Evolutionary conservation across 805 yeast species (phyloP), one percentile per base, ranked within the genome.

Genomic region (Kuraishia floccosa): DNA sequence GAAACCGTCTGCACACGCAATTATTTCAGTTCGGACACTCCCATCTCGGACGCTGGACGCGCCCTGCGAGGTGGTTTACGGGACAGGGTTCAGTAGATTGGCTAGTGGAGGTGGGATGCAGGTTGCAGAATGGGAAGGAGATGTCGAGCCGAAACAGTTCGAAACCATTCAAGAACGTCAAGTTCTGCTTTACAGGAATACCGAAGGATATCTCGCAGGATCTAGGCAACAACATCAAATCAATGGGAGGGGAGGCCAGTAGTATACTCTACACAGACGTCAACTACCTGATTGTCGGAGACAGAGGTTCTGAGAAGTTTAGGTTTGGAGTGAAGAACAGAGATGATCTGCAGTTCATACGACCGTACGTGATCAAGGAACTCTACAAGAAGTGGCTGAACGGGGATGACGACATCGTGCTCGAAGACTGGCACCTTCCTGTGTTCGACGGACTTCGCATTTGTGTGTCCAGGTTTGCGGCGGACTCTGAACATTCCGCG

Each of bases 241-340:
- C 63, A 6, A 58, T 79, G 48, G 89, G 87, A 6, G 87, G 86
- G 1, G 44, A 42, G 7, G 69, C 63, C 39, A 60, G 65, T 35
- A 61, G 62, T 25, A 77, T 77, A 42, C 50, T 79, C 39, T 72
- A 76, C 58, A 67, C 73, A 29, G 76, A 73, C 45, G 76, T 72
- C 3, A 63, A 67, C 32, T 68, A 68, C 25, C 50, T 80, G 17
- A 59, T 80, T 4, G 76, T 77, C 19, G 85, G 84, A 2, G 62
- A 60, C 25, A 54, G 68, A 18, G 54, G 61, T 34, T 72, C 80
- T 1, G 76, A 69, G 17, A 75, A 75, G 45, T 72, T 64, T 47
- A 52, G 52, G 30, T 75, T 60, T 43, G 63, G 72, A 33, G 63
- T 72, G 2, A 53, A 59, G 34, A 56, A 60, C 34, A 52, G 83